Evolutionary conservation across 495 filamentous ascomycete genomes (phyloP).

Genomic region (Podospora pseudoanserina): DNA sequence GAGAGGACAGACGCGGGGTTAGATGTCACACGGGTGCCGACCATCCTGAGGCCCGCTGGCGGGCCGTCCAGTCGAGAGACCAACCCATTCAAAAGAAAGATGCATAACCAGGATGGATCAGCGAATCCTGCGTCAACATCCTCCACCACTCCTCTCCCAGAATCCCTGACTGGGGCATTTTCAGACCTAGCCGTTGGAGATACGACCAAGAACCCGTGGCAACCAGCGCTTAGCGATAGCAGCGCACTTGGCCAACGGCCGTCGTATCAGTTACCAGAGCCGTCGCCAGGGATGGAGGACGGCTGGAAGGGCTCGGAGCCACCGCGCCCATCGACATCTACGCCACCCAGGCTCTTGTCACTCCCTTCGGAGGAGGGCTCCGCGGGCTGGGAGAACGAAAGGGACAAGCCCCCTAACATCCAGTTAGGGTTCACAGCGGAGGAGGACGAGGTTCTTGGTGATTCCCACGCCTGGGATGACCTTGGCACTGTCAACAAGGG

Average conservation of each 20-base stretch:
- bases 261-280: conserved; percentile 24
- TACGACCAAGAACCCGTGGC: conserved; percentile 51
- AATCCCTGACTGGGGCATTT: conserved; percentile 29
- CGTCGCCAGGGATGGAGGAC: conserved; percentile 29
- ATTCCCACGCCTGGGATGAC: conserved; percentile 46
- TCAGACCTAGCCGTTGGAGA: conserved; percentile 40
- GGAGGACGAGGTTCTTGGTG: conserved; percentile 33
- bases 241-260: conserved; percentile 4
- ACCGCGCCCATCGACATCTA: conserved; percentile 31
- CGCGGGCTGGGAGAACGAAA: conserved; percentile 37
- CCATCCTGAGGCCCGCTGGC: conserved; percentile 34
- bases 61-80: conserved; percentile 38
- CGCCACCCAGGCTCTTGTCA: conserved; percentile 29
- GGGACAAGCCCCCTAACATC: conserved; percentile 5
- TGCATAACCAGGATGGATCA: conserved; percentile 13
- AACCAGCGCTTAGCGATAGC: conserved; percentile 37
- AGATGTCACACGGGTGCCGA: conserved; percentile 28
- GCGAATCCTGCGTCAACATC: conserved; percentile 4
- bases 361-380: conserved; percentile 31
- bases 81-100: conserved; percentile 54
- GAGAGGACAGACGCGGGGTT: conserved; percentile 21
- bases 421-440: conserved; percentile 21
- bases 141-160: conserved; percentile 19
- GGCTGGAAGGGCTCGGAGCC: conserved; percentile 38
- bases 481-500: conserved; percentile 32